Evolutionary conservation across 179 eudicot species (phyloP), one percentile per base, ranked within the genome.

Genomic region (Actinidia chinensis): DNA sequence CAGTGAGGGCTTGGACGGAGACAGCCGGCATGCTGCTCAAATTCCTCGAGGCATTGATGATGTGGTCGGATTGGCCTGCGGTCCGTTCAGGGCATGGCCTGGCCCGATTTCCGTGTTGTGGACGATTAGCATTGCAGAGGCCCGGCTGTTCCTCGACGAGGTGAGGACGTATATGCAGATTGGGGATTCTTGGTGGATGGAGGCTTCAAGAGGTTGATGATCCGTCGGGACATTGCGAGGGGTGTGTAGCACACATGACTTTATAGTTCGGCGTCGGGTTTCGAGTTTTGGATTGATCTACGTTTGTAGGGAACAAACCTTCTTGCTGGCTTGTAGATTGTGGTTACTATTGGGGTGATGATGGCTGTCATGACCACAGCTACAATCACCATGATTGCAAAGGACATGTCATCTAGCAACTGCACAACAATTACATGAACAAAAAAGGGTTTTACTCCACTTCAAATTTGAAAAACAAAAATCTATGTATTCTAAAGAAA

Each of bases 61-160:
- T 88, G 40, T 82, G 87, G 66, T 81, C 75, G 48, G 90, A 88
- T 40, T 77, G 76, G 75, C 88, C 79, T 78, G 77, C 82, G 51
- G 84, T 82, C 15, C 82, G 72, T 82, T 82, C 14, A 82, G 59
- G 43, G 84, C 79, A 1, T 82, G 81, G 20, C 79, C n/a, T n/a
- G 54, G 47, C 84, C 82, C 1, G 71, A 68, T 42, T 78, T 78
- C 1, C 79, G 84, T 73, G 66, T 70, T 76, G 61, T 88, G 91
- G 56, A 56, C 82, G 6, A 77, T 78, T 5, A 69, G 73, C 73
- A 69, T 69, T 54, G 73, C 73, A 3, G 56, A 69, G 9, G 73
- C 73, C 18, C 73, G 88, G 12, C 91, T 88, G 0, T 82, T 76
- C 85, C 68, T 88, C 90, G 1, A 81, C 82, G 11, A 86, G 77